Evolutionary conservation across 1,284 basidiomycete species (phyloP), one percentile per base, ranked within the genome.

Genomic region (Inonotus hispidus): DNA sequence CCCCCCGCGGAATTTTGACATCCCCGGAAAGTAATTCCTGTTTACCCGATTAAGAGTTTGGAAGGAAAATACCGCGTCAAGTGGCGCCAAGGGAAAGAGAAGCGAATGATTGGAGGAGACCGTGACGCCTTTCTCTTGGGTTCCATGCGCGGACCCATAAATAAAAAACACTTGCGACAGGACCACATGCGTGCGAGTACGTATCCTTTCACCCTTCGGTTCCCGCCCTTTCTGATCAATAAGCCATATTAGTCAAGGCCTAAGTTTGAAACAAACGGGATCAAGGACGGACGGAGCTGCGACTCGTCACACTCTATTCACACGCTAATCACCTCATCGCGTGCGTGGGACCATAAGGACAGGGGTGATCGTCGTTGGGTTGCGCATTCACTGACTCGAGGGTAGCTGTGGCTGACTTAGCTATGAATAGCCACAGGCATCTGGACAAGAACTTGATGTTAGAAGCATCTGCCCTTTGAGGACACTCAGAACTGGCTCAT

Each of bases 1-100:
- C 16, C n/a, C 16, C 25, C 56, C 46, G 56, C 56, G 56, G 56
- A 49, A 47, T 27, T 49, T 58, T 43, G 2, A 32, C 46, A 45
- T 32, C 35, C 56, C 56, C 56, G 56, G 21, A 11, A 35, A 46
- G 53, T 35, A 52, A 52, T 7, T 4, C 11, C 19, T 4, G 25
- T 16, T 52, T 52, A 16, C 25, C 50, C 27, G 27, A 52, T 52
- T 52, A 35, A 16, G 50, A 35, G 10, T 52, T 52, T n/a, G n/a
- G n/a, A n/a, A n/a, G n/a, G n/a, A n/a, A 8, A 52, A 32, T 11
- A 35, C 21, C 49, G n/a, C n/a, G 49, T 52, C 50, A 29, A 52
- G 29, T n/a, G 50, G 50, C 25, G 50, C 32, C 27, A 52, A 52
- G 50, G 25, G 27, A 27, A 25, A 52, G 27, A 52, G 50, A 52